These are phyloP conservation scores for Phycomyces nitens DNA, from an alignment of 192 early-diverging fungal genomes.

Conservation along the genomic window DNA sequence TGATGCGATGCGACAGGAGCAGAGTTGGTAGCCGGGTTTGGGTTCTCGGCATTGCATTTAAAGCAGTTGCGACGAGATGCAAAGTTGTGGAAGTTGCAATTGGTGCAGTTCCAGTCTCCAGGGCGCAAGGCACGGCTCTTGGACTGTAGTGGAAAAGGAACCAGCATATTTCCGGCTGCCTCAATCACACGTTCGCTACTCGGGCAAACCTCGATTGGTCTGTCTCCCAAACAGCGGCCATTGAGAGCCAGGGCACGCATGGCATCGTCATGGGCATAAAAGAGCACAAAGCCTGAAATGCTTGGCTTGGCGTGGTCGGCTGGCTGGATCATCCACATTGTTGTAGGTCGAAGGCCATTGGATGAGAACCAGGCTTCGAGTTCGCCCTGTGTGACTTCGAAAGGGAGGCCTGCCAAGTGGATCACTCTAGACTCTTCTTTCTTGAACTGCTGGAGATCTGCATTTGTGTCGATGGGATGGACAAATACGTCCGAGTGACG, in stretches of 20 bases:
- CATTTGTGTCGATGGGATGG: constrained; percentile 61
- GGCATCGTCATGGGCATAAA: constrained; percentile 65
- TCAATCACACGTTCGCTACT: constrained; percentile 59
- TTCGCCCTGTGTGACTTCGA: constrained; percentile 56
- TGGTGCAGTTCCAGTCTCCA: constrained; percentile 74
- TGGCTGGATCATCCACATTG: constrained; percentile 60
- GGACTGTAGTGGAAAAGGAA: constrained; percentile 49
- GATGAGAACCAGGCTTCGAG: constrained; percentile 58
- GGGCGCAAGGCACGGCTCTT: constrained; percentile 47
- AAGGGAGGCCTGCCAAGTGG: constrained; percentile 59
- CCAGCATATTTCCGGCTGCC: constrained; percentile 47
- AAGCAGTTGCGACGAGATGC: constrained; percentile 59
- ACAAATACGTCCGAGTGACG: constrained; percentile 54
- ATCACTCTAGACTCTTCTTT: constrained; percentile 59
- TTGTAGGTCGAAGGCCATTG: constrained; percentile 48
- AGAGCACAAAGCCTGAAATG: constrained; percentile 61
- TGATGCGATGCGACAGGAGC: neutral
- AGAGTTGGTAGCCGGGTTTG: constrained; percentile 19
- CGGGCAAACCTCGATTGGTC: constrained; percentile 61
- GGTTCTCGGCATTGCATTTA: constrained; percentile 62
- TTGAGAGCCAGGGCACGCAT: constrained; percentile 57
- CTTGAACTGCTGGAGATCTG: constrained; percentile 61
- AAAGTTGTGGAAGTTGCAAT: constrained; percentile 72
- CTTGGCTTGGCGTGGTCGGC: constrained; percentile 56
- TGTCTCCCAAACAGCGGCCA: constrained; percentile 55